phyloP scores from a whole-genome alignment of 306 rosid species.

The Luffa aegyptiaca region DNA sequence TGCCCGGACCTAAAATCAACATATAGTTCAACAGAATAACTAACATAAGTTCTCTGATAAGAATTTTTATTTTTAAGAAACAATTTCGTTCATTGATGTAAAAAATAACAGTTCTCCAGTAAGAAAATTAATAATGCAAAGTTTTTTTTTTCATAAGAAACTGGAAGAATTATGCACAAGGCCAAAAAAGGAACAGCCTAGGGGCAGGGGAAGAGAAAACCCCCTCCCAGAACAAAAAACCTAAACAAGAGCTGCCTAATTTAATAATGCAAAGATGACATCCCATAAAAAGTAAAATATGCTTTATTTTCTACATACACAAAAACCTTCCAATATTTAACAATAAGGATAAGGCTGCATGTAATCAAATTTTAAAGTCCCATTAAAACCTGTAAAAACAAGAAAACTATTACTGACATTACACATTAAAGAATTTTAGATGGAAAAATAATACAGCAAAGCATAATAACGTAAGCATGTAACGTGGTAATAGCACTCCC shows the following conservation, averaged over 20 bases:
- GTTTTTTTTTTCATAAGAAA: too few relatives aligned
- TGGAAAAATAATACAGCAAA: not conserved
- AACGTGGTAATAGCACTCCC: not conserved
- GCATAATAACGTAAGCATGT: not conserved
- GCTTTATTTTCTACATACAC: not conserved
- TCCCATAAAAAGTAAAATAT: not conserved
- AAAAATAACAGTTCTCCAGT: not conserved
- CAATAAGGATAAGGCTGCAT: not conserved
- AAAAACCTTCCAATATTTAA: not conserved
- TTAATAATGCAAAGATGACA: not conserved
- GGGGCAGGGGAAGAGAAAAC: too few relatives aligned
- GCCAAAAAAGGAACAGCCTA: too few relatives aligned
- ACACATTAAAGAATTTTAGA: too few relatives aligned
- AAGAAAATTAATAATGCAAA: not conserved
- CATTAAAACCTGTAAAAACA: not conserved
- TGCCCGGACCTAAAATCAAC: conserved; percentile 74
- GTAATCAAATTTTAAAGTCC: not conserved
- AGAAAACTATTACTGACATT: not conserved
- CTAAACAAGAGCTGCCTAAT: not conserved
- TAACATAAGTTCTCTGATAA: not conserved
- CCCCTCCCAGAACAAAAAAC: too few relatives aligned
- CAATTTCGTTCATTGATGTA: not conserved
- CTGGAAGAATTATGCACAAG: too few relatives aligned
- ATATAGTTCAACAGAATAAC: not conserved
- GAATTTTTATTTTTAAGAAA: not conserved